These are phyloP conservation scores for Blastobotrys persicus DNA, from an alignment of 1,139 yeast genomes.

Conservation along the genomic window DNA sequence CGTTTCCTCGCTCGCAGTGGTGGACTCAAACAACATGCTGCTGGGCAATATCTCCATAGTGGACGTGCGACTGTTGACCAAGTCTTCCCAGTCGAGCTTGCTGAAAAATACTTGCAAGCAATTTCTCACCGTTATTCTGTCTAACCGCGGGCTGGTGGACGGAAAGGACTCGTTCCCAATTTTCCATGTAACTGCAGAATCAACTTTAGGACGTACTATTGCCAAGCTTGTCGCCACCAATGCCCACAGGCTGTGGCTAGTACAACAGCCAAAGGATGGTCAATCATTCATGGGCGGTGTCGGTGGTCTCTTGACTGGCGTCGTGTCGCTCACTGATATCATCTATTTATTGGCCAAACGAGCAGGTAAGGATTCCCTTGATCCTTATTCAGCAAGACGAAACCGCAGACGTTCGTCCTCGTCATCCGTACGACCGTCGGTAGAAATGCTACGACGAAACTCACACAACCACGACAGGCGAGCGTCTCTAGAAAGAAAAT, in stretches of 20 bases:
- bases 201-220: conserved; percentile 81
- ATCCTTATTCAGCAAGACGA: conserved; percentile 81
- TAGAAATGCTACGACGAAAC: background rate
- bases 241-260: conserved; percentile 92
- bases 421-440: conserved; percentile 24
- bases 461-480: background rate
- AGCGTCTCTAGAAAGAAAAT: conserved; percentile 4
- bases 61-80: conserved; percentile 84
- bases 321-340: conserved; percentile 85
- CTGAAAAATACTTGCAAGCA: conserved; percentile 81
- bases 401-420: conserved; percentile 68
- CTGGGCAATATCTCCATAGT: conserved; percentile 92
- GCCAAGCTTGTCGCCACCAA: conserved; percentile 95
- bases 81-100: conserved; percentile 75
- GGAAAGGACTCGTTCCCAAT: conserved; percentile 97
- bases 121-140: conserved; percentile 80
- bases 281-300: conserved; percentile 12
- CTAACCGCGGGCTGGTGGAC: conserved; percentile 85
- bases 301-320: conserved; percentile 65
- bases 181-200: conserved; percentile 79
- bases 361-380: conserved; percentile 64
- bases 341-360: conserved; percentile 74
- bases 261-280: conserved; percentile 49
- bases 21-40: conserved; percentile 69
- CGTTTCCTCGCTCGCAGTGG: conserved; percentile 91